Evolutionary conservation across 768 basidiomycete genomes (phyloP), one percentile per base, ranked within the genome.

Genomic region (Xerocomellus intermedius): DNA sequence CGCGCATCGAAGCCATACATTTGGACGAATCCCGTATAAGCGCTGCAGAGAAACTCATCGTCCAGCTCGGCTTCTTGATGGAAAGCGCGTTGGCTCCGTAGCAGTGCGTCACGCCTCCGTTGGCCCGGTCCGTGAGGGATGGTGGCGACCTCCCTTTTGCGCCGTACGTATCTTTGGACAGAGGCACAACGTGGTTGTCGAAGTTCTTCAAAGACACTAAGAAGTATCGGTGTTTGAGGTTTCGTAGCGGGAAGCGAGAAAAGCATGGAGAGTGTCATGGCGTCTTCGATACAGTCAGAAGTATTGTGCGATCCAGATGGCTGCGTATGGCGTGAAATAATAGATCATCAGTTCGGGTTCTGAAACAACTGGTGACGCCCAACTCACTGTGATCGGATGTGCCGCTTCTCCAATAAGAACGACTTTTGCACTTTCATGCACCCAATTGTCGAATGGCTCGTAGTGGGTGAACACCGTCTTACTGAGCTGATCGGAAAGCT

Each of bases 351-450:
- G 13, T 8, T 17, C 24, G 4, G 12, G 22, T 6, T 33, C 38
- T 17, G 37, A 22, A 37, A 26, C 2, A 5, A 28, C 12, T 6
- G 19, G 17, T 19, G 30, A n/a, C 17, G 16, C 10, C 28, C 21
- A 9, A 50, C 61, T 58, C 48, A 81, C 83, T 59, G 79, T 64
- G 35, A 79, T 68, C 3, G 85, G 81, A 65, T 85, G 83, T 2
- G 80, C 82, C 1, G 83, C 82, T 57, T 85, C 80, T 32, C 84
- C 85, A 21, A 83, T 70, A 7, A 85, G 63, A 16, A 82, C 80
- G 2, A 83, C 72, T 48, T 74, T 74, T 10, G 77, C 79, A 5
- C 72, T 69, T 26, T 81, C 78, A 58, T 82, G 81, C 2, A 79
- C 78, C 69, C 80, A 76, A 28, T 70, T 76, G 14, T 83, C 80